Conservation (phyloP, 1,284 basidiomycete species). For the Ustilago sp. region DNA sequence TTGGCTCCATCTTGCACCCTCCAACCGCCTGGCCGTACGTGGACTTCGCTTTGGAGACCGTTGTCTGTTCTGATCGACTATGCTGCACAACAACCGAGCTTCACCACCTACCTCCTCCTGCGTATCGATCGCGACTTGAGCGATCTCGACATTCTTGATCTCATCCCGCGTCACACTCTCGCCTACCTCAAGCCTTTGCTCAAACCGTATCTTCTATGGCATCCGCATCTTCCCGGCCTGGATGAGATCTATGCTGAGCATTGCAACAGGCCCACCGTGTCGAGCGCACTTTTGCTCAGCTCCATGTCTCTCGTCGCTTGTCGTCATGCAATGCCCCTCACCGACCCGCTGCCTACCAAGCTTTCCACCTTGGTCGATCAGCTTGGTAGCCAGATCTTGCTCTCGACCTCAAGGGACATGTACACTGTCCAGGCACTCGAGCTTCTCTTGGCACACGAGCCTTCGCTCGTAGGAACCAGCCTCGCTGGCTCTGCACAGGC, state of each 20-base stretch:
- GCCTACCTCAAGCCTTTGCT: conserved; percentile 42
- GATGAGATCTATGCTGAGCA: conserved; percentile 35
- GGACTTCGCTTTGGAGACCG: conserved; percentile 52
- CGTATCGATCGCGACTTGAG: conserved; percentile 32
- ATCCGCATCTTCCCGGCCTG: conserved; percentile 44
- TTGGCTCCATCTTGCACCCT: conserved; percentile 16
- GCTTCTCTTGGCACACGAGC: conserved; percentile 48
- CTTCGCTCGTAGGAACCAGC: conserved; percentile 45
- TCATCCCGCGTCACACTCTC: conserved; percentile 32
- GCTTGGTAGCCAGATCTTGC: conserved; percentile 48
- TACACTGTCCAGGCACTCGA: conserved; percentile 50
- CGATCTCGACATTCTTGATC: conserved; percentile 39
- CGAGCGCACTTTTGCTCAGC: conserved; percentile 42
- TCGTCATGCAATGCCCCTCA: conserved; percentile 48
- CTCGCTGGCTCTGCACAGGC: conserved; percentile 41
- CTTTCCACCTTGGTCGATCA: conserved; percentile 46
- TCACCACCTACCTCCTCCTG: conserved; percentile 39
- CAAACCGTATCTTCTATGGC: conserved; percentile 45
- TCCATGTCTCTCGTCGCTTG: conserved; percentile 49
- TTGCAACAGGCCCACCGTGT: conserved; percentile 30
- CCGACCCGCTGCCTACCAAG: conserved; percentile 31
- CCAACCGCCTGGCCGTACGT: conserved; percentile 46
- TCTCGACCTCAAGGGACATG: conserved; percentile 43
- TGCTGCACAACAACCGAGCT: conserved; percentile 47
- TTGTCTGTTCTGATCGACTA: conserved; percentile 53